Percentiles rank a stretch among this genome's conserved stretches.
Evolutionary conservation across 148 eudicot genomes (phyloP).

Genomic region (Heliosperma pusillum): DNA sequence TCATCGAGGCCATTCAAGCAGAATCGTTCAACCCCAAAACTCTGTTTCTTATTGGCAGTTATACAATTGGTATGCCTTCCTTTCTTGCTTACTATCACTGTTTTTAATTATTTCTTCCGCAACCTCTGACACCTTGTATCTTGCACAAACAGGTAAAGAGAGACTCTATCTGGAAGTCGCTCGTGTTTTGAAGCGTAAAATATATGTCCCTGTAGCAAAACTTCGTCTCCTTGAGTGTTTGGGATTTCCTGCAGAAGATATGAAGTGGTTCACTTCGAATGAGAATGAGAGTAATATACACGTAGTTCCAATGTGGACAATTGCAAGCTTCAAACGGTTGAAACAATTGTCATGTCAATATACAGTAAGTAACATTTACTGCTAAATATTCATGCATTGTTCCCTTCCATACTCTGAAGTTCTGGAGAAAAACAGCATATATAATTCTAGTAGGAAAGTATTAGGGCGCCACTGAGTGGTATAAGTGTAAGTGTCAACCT

Average conservation of each 20-base stretch:
- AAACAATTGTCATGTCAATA: conserved; percentile 70
- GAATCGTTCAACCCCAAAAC: conserved; percentile 90
- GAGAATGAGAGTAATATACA: conserved; percentile 90
- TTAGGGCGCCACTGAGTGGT: background rate
- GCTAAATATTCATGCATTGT: background rate
- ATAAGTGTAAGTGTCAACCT: background rate
- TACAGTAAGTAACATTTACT: conserved; percentile 45
- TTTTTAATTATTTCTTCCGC: background rate
- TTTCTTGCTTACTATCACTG: conserved; percentile 15
- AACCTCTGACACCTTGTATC: conserved; percentile 7
- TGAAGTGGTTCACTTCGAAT: conserved; percentile 74
- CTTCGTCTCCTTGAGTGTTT: conserved; percentile 78
- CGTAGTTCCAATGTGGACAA: conserved; percentile 95
- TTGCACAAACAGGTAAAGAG: conserved; percentile 63
- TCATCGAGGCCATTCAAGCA: conserved; percentile 94
- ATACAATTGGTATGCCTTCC: conserved; percentile 67
- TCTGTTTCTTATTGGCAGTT: conserved; percentile 90
- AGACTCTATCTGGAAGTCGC: conserved; percentile 87
- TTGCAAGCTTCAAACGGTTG: conserved; percentile 87
- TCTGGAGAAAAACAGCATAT: conserved; percentile 1
- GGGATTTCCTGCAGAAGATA: conserved; percentile 66
- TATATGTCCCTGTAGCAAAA: conserved; percentile 74
- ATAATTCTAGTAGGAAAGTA: background rate
- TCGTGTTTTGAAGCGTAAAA: conserved; percentile 64
- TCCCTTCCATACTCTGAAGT: conserved; percentile 5